These are phyloP conservation scores for Gymnopus androsaceus DNA, from an alignment of 1,284 basidiomycete genomes.

Conservation along the genomic window DNA sequence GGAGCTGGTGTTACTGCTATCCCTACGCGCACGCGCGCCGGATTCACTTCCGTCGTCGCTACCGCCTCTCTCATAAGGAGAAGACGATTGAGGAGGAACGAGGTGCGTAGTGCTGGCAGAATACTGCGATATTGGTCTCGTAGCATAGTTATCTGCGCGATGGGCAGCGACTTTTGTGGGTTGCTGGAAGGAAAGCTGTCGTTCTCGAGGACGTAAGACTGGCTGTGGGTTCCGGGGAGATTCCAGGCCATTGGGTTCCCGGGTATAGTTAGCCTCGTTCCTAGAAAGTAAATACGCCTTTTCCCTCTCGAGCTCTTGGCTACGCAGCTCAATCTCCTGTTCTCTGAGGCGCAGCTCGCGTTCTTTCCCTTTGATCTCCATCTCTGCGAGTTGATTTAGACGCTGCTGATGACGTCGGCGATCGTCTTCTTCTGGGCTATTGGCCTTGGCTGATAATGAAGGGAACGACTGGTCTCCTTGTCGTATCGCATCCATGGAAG, in stretches of 20 bases:
- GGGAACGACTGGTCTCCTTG: slow-evolving; percentile 9
- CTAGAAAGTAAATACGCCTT: slow-evolving; percentile 40
- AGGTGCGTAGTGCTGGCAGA: slow-evolving; percentile 52
- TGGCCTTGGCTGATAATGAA: slow-evolving; percentile 7
- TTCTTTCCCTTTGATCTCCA: slow-evolving; percentile 55
- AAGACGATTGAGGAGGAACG: slow-evolving; percentile 36
- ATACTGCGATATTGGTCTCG: slow-evolving; percentile 26
- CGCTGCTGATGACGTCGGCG: slow-evolving; percentile 47
- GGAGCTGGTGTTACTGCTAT: slow-evolving; percentile 13
- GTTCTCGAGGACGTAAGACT: slow-evolving; percentile 33
- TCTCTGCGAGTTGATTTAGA: slow-evolving; percentile 51
- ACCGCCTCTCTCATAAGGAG: slow-evolving; percentile 18
- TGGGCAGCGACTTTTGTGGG: slow-evolving; percentile 2
- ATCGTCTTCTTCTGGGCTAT: slow-evolving; percentile 22
- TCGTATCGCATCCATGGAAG: slow-evolving; percentile 16
- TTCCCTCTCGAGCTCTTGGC: slow-evolving; percentile 57
- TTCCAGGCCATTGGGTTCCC: background rate
- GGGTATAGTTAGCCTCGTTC: slow-evolving; percentile 20
- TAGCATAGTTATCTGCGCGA: slow-evolving; percentile 3
- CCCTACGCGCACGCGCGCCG: background rate
- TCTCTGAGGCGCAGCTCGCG: slow-evolving; percentile 56
- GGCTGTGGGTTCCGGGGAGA: slow-evolving; percentile 1
- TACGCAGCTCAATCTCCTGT: slow-evolving; percentile 54
- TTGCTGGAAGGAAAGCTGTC: slow-evolving; percentile 36
- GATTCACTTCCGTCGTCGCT: slow-evolving; percentile 12